Evolutionary conservation across 768 basidiomycete species (phyloP).

Genomic region (Lentinula boryana): DNA sequence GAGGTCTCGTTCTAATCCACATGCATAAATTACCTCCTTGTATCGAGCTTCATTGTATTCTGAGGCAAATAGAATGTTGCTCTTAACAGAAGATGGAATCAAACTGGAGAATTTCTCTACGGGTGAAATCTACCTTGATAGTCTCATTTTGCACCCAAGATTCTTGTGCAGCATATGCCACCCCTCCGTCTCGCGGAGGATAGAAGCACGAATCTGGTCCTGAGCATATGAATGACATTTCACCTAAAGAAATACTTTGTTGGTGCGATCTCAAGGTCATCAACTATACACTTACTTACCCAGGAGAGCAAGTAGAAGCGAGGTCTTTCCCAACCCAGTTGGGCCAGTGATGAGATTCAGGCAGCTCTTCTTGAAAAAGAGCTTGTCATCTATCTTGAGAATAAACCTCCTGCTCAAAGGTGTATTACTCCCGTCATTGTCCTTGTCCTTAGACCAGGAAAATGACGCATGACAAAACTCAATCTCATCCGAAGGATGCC

Average conservation of each 20-base stretch:
- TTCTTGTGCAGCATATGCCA: conserved; percentile 81
- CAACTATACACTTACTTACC: conserved; percentile 12
- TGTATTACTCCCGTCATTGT: conserved; percentile 14
- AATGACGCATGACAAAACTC: conserved; percentile 31
- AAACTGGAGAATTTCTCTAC: too few species aligned
- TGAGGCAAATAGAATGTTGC: conserved; percentile 76
- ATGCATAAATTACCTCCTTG: conserved; percentile 67
- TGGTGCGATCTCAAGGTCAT: conserved; percentile 2
- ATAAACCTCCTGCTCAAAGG: conserved; percentile 28
- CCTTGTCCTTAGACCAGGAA: conserved; percentile 25
- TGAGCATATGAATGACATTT: conserved; percentile 55
- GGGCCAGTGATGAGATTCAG: conserved; percentile 35
- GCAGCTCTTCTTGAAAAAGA: conserved; percentile 30
- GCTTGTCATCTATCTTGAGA: conserved; percentile 30
- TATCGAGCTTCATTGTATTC: conserved; percentile 74
- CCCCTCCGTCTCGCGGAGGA: conserved; percentile 60
- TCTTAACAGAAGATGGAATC: conserved; percentile 13
- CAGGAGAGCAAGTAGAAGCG: conserved; percentile 39
- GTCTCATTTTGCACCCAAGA: conserved; percentile 83
- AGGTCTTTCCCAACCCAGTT: conserved; percentile 33
- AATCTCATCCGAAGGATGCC: conserved; percentile 13
- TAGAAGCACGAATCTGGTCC: conserved; percentile 56
- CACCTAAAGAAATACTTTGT: conserved; percentile 20
- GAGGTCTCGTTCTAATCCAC: conserved; percentile 71
- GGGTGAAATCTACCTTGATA: conserved; percentile 37